Percentiles rank a stretch among this genome's conserved stretches.
phyloP scores from a whole-genome alignment of 2,329 filamentous ascomycete species.

The Nemania diffusa region DNA sequence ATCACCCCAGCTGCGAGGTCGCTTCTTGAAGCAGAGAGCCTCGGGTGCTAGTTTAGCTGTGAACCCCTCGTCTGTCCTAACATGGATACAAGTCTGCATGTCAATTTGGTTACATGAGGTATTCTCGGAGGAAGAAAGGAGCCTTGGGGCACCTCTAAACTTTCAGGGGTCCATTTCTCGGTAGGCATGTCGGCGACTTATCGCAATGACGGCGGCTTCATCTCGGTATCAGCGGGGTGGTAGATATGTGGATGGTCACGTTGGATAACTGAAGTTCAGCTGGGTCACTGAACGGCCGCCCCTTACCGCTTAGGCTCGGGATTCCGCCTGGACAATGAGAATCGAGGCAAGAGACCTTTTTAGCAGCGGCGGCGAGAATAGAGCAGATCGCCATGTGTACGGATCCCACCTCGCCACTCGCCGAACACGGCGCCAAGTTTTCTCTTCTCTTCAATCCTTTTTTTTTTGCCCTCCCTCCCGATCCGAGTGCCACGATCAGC shows the following conservation, averaged over 20 bases:
- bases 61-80: background rate
- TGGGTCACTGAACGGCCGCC: background rate
- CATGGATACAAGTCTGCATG: background rate
- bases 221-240: background rate
- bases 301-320: background rate
- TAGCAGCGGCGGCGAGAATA: background rate
- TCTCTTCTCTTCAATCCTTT: no score
- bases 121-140: background rate
- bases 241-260: background rate
- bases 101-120: background rate
- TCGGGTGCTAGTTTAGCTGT: background rate
- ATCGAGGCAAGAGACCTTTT: background rate
- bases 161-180: background rate
- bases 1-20: background rate
- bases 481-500: background rate
- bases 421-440: conserved; percentile 6
- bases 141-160: background rate
- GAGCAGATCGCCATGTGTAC: conserved; percentile 8
- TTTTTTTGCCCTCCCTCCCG: background rate
- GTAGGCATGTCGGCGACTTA: no score
- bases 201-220: background rate
- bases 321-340: background rate
- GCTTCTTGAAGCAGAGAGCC: background rate
- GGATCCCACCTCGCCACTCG: conserved; percentile 17
- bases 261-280: background rate